Base-by-base conservation (phyloP, 176 grass and related monocot genomes). In the Luzula sylvatica region DNA sequence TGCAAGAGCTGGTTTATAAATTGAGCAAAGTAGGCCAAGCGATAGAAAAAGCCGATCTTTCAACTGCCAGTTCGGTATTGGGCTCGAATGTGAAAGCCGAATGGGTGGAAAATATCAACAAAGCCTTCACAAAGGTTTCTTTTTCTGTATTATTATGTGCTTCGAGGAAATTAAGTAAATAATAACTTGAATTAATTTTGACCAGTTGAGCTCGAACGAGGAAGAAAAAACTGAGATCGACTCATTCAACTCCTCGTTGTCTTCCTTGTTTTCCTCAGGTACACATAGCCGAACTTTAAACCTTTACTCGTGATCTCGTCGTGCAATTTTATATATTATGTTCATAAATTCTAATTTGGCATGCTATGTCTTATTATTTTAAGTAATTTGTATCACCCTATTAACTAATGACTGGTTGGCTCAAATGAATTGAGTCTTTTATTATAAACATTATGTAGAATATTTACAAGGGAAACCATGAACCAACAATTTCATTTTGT, bases 1-100 rank as follows among this genome's bases (percentile, higher is more conserved):
- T 98, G 58, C 92, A 90, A 83, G 81, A 82, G 21, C 45, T 90
- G 18, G 67, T 98, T 38, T 98, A 98, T 74, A 98, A 90, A 73
- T 41, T 87, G 47, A 90, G 81, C 81, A 98, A 83, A 72, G 92
- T 98, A 46, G 92, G 85, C 13, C 85, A 87, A 70, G 92, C 85
- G 62, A 86, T 87, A 68, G 92, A 98, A 19, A 98, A 80, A 22
- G 61, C 81, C 32, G 81, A 87, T 48, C 68, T 90, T 21, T 24
- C 74, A 28, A 75, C 81, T 29, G 92, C 92, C 28, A 67, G 68
- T 69, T 76, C 28, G 61, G 71, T 83, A 20, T 70, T 90, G 18
- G 92, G 92, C 3, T 23, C 58, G 4, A 71, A 55, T 27, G 25
- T 74, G 29, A 61, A 64, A 7, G 71, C 75, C 7, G 50, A 61